Base-by-base conservation (phyloP, 2,329 filamentous ascomycete genomes). In the Penicillium oxalicum region DNA sequence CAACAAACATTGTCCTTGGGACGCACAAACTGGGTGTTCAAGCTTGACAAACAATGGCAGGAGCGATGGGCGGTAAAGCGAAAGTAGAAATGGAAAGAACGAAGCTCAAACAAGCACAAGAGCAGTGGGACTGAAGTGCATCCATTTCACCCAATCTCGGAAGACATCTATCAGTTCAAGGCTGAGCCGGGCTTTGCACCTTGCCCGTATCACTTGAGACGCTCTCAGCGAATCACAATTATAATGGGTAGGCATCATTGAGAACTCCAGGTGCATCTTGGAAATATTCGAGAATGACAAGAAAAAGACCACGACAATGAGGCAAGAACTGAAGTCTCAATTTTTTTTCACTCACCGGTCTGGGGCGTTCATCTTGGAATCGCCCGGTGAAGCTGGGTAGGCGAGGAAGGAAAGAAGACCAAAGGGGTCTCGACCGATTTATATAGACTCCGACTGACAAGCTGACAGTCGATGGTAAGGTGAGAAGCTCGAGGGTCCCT, bases 331-430 rank as follows among this genome's bases (percentile, higher is more conserved):
- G 36, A 26, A 18, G 18, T 18, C 18, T 18, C 18, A 18, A 18
- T 18, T 11, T 11, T 32, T 33, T 24, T 7, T 6, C 8, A 56
- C 63, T 67, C 69, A 80, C 77, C 64, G 55, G 48, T 67, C 64
- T 12, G 64, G 64, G 0, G 64, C 64, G 65, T 80, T 80, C 77
- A 80, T 80, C 18, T 58, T 67, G 60, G 26, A 4, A 11, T 28
- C 12, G 7, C 26, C 5, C 4, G n/a, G 4, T 34, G 29, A 26
- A 4, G 4, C n/a, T 42, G 24, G 9, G 41, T 47, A 38, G 34
- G 38, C 35, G 44, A 40, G 12, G 42, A 39, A 28, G 18, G n/a
- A 18, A 32, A 18, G n/a, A 5, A 18, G 5, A 18, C 24, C 11
- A 9, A 9, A 25, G 36, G 12, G 13, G 36, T 25, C 29, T 32